Evolutionary conservation across 192 early-diverging fungal genomes (phyloP), one percentile per base, ranked within the genome.

Genomic region (Chytriomyces sp.): DNA sequence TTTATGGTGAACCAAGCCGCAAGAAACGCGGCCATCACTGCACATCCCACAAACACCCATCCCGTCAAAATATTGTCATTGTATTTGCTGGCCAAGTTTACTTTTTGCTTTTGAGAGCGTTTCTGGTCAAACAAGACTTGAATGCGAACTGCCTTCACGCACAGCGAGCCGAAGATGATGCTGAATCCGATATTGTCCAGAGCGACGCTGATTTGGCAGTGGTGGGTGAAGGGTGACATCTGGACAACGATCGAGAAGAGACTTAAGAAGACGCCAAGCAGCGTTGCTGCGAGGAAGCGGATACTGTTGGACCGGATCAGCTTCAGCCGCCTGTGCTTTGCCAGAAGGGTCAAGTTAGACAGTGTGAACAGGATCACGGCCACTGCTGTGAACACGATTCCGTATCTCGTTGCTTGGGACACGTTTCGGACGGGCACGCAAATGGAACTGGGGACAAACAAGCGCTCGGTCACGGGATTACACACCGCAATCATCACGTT

Each of bases 101-200:
- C 46, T 44, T 67, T 67, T 16, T 20, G 7, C 23, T 67, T 67
- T 45, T 67, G 66, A 11, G 28, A 45, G 18, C 66, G 66, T 23
- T 67, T 67, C 13, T 67, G 43, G 44, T 67, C 66, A 47, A 67
- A 67, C 9, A 67, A 45, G 44, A 67, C 45, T 45, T 67, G 66
- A 6, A 67, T 67, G 2, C 66, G 23, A 20, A 67, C 28, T 67
- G 45, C 20, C 64, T 76, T 76, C 9, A 76, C 74, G n/a, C 63
- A 64, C 23, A 76, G 48, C 28, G 74, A 45, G 13, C 74, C 74
- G 47, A 76, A 76, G 35, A 76, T 49, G 20, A 76, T 11, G 7
- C 64, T 45, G 74, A 76, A 76, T 3, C 74, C 74, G 26, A 76
- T 65, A 62, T 76, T 67, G 23, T 67, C 66, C 66, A 67, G 16